Conservation (phyloP, 1,284 basidiomycete species). For the Tilletia horrida region DNA sequence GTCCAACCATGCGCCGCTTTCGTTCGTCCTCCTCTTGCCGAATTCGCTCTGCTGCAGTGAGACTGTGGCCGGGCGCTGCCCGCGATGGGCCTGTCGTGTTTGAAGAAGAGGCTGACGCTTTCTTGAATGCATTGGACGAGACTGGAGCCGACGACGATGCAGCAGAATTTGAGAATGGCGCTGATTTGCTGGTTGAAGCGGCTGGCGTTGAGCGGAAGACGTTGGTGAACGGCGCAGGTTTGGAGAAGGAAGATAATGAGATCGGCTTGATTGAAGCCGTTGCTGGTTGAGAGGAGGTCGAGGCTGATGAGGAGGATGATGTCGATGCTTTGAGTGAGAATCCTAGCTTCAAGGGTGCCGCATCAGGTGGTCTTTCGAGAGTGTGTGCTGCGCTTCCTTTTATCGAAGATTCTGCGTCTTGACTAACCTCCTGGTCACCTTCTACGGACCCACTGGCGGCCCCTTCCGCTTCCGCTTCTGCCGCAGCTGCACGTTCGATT, state of each 20-base stretch:
- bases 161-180: slow-evolving; percentile 12
- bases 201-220: slow-evolving; percentile 17
- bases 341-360: slow-evolving; percentile 6
- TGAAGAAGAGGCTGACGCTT: neutral
- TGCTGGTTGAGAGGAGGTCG: neutral
- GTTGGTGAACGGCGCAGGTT: slow-evolving; percentile 6
- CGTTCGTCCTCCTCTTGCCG: slow-evolving; percentile 2
- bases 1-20: slow-evolving; percentile 19
- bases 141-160: slow-evolving; percentile 22
- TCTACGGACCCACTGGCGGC: neutral
- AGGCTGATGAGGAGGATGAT: neutral
- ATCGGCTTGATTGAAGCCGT: neutral
- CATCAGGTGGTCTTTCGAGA: neutral
- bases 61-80: neutral
- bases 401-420: neutral
- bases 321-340: neutral
- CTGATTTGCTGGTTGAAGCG: slow-evolving; percentile 32
- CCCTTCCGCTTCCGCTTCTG: slow-evolving; percentile 48
- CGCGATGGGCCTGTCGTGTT: neutral
- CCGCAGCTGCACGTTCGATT: slow-evolving; percentile 80
- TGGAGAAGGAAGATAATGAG: neutral
- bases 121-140: slow-evolving; percentile 20
- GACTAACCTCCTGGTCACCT: neutral
- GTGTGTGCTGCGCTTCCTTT: neutral
- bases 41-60: slow-evolving; percentile 5